Percentiles rank a stretch among this genome's conserved stretches.
Evolutionary conservation across 1,284 basidiomycete genomes (phyloP).

Genomic region (Vanrija sp.): DNA sequence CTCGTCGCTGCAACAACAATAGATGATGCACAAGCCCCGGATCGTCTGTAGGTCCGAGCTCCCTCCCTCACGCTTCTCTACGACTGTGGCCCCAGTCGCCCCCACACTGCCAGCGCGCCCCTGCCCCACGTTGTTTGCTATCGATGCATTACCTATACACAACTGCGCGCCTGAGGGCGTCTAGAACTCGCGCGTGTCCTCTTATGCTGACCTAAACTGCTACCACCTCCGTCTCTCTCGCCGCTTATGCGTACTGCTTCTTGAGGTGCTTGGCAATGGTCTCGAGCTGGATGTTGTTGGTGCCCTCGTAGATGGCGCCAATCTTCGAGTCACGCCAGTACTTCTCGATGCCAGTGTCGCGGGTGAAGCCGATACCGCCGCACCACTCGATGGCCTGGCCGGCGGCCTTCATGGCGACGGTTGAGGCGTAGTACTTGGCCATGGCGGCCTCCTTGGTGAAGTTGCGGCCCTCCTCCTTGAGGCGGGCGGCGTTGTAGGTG

Average conservation of each 20-base stretch:
- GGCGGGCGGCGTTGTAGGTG: constrained; percentile 93
- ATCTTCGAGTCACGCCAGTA: constrained; percentile 94
- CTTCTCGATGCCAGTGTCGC: constrained; percentile 92
- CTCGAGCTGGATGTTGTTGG: constrained; percentile 92
- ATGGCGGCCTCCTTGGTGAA: constrained; percentile 95
- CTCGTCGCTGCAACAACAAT: too few species aligned
- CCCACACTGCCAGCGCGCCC: too few species aligned
- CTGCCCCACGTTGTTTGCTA: too few species aligned
- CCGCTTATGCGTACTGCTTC: constrained; percentile 29
- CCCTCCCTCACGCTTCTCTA: too few species aligned
- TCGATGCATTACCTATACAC: too few species aligned
- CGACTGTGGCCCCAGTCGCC: too few species aligned
- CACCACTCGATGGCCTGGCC: constrained; percentile 95
- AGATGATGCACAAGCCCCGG: too few species aligned
- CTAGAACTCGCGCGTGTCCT: too few species aligned
- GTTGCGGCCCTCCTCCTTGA: constrained; percentile 74
- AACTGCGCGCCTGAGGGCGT: too few species aligned
- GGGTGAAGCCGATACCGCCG: constrained; percentile 90
- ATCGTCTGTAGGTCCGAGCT: too few species aligned
- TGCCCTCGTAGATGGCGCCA: constrained; percentile 92
- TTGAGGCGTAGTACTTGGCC: constrained; percentile 87
- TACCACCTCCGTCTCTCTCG: background rate
- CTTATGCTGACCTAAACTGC: background rate
- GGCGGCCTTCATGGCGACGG: constrained; percentile 82
- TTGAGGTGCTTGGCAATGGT: constrained; percentile 87